Evolutionary conservation across 1,284 basidiomycete genomes (phyloP), one percentile per base, ranked within the genome.

Genomic region (Rhodotorula glutinis): DNA sequence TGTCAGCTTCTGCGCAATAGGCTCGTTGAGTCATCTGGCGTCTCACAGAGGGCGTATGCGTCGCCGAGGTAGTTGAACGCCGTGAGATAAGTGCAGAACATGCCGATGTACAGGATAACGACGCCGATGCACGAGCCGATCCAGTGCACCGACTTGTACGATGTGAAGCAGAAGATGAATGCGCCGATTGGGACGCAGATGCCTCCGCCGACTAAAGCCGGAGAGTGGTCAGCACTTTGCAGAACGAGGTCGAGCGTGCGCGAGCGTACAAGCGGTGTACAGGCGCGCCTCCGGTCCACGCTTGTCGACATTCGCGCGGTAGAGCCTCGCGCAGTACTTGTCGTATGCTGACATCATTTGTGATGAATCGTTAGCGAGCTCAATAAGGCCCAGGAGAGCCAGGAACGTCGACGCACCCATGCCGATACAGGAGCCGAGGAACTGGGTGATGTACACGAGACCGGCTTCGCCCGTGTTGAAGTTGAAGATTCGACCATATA

Each of bases 281-380:
- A 92, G 78, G 16, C 89, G 83, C 0, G 89, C 89, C 78, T 91
- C 89, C 0, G 88, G 86, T 0, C 88, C 88, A 53, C 82, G 79
- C 21, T 74, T 81, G 2, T 79, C 77, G 25, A 85, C 82, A 66
- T 86, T 79, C 16, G 33, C n/a, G 25, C 53, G 63, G 57, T 75
- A 75, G 16, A 70, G 62, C 1, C 65, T 62, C 19, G 66, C 57
- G 75, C 84, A 83, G 52, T 85, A 87, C 68, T 60, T 56, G 30
- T 71, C 63, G 14, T 53, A 41, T 17, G 41, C 23, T 57, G 41
- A 4, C 9, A 13, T 49, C 17, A 17, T 2, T 8, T 21, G 23
- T 23, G 25, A 19, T 2, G 25, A 44, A 44, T 23, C n/a, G 43
- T 44, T 1, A 25, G 44, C 25, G 43, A 17, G 46, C 23, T 13